Evolutionary conservation across 179 eudicot species (phyloP), one percentile per base, ranked within the genome.

Genomic region (Carnegiea gigantea): DNA sequence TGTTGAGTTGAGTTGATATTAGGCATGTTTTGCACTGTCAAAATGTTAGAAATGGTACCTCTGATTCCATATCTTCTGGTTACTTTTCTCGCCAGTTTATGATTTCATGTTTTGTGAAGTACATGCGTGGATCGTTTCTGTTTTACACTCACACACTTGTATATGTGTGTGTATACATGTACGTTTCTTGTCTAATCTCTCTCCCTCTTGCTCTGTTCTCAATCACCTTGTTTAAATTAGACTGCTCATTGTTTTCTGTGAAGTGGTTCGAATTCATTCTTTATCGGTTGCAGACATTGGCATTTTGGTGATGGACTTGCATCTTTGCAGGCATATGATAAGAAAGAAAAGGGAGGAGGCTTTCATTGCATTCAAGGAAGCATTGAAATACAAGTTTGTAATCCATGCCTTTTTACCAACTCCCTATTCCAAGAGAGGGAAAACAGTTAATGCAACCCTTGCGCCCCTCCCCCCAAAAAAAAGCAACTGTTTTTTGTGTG

Each of bases 331-430:
- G 89, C 98, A 92, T 85, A 93, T 90, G 95, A 85, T 90, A 53
- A 91, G 84, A 48, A 89, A 92, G 84, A 91, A 87, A 87, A 91
- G 84, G 76, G 90, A 89, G 80, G 95, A 90, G 87, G 92, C 98
- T 77, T 87, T 90, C 78, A 89, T 93, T 80, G 97, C 98, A 44
- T 93, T 93, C 82, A 93, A 88, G 86, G 98, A 92, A 88, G 98
- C 98, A n/a, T 85, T 93, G 79, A 93, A 93, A 88, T 89, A 85
- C 89, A 93, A 93, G 97, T 93, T 38, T 81, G 88, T 83, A 54
- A 43, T 84, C 87, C 80, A 77, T 83, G 84, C 76, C 79, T 82
- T 86, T 67, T 75, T 43, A 43, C 36, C 73, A 10, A 62, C n/a
- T 5, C 8, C 57, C 77, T 30, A 51, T n/a, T 18, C 13, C 17